Evolutionary conservation across 371 early-diverging fungal genomes (phyloP).

Genomic region (Circinella minor): DNA sequence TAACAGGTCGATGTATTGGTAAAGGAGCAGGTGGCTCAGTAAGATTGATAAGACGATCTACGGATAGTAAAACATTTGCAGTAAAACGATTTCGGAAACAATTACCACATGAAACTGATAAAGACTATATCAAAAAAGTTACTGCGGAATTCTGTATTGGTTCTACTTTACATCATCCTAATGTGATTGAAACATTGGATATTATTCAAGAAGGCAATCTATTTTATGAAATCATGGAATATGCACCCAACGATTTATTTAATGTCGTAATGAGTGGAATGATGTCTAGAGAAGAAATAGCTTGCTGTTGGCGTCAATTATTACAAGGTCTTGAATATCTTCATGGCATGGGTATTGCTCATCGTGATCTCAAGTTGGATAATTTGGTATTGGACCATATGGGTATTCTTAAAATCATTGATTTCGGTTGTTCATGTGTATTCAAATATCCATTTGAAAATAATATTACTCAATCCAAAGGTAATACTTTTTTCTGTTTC

Average conservation of each 20-base stretch:
- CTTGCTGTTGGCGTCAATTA: slow-evolving; percentile 78
- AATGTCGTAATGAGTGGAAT: slow-evolving; percentile 71
- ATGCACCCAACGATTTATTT: slow-evolving; percentile 80
- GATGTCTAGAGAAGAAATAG: slow-evolving; percentile 70
- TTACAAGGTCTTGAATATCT: slow-evolving; percentile 76
- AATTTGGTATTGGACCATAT: slow-evolving; percentile 76
- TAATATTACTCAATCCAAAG: slow-evolving; percentile 57
- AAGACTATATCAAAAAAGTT: slow-evolving; percentile 83
- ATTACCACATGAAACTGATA: slow-evolving; percentile 69
- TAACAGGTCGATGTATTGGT: slow-evolving; percentile 67
- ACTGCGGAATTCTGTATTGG: slow-evolving; percentile 88
- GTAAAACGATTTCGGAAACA: slow-evolving; percentile 85
- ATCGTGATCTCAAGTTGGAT: slow-evolving; percentile 88
- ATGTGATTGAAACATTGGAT: slow-evolving; percentile 88
- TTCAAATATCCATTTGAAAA: slow-evolving; percentile 73
- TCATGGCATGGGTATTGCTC: slow-evolving; percentile 80
- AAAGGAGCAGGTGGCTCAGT: slow-evolving; percentile 82
- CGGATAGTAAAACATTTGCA: slow-evolving; percentile 69
- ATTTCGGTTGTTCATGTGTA: slow-evolving; percentile 90
- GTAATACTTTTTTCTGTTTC: slow-evolving; percentile 23
- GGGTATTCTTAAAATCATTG: slow-evolving; percentile 87
- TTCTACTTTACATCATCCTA: slow-evolving; percentile 80
- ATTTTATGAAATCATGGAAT: slow-evolving; percentile 84
- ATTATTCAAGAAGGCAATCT: slow-evolving; percentile 68
- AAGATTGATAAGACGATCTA: slow-evolving; percentile 58